Evolutionary conservation across 129 eudicot species (phyloP), one percentile per base, ranked within the genome.

Genomic region (Rutidosis leptorrhynchoides): DNA sequence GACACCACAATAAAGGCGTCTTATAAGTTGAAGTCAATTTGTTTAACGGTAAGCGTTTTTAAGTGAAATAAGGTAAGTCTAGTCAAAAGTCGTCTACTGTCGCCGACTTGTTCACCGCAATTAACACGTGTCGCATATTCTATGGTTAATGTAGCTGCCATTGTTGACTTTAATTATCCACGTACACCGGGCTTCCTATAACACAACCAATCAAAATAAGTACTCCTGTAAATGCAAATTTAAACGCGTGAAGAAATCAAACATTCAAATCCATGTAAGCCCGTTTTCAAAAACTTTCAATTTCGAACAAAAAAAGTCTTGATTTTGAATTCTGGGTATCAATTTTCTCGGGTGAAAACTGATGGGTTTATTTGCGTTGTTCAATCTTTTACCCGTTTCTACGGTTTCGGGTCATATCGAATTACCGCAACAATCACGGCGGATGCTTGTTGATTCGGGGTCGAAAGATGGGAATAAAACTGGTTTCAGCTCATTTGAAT

Each of bases 381-480:
- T 71, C 42, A 21, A 67, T 9, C 52, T 78, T 21, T 53, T 77
- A 58, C 55, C 48, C 48, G 6, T 55, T 5, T 61, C n/a, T 52
- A 60, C 49, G 16, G 83, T 79, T 58, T 58, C 81, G 4, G 95
- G 81, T 48, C 35, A 78, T n/a, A 26, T 69, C 33, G 33, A 16
- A 71, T 28, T 67, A 8, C 69, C 65, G 37, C 48, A 80, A 53
- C 70, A 17, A 40, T 49, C 40, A 45, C 75, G 68, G 16, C 68
- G 79, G 26, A 12, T 64, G 8, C 74, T 75, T 1, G 58, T 10
- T 22, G 37, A 3, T 16, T n/a, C 24, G 26, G 53, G 24, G 29
- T n/a, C 17, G 2, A 5, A 0, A 7, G 65, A 28, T 5, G 64
- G 40, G 67, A 60, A 66, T 2, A 70, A 51, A 6, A 78, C 30